Percentiles rank a stretch among this genome's conserved stretches.
phyloP scores from a whole-genome alignment of 2,329 filamentous ascomycete genomes.

The Endothia cerciana region DNA sequence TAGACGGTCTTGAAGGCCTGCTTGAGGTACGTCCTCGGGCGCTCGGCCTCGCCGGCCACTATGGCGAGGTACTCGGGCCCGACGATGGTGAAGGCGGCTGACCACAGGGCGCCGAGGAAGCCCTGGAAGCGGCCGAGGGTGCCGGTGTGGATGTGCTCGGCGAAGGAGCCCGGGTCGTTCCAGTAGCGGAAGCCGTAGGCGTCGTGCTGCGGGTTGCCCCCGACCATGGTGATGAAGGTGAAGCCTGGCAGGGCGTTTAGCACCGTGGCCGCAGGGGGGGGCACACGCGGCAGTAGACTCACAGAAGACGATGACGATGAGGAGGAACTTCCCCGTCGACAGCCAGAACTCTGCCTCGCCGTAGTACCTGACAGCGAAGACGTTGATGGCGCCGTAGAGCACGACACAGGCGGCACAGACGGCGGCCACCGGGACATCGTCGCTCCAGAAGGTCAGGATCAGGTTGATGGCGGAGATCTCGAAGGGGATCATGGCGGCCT shows the following conservation, averaged over 20 bases:
- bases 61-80: slow-evolving; percentile 71
- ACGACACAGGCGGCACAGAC: slow-evolving; percentile 61
- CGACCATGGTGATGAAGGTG: slow-evolving; percentile 79
- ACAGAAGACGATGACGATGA: slow-evolving; percentile 68
- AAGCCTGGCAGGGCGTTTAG: slow-evolving; percentile 46
- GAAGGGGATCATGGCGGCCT: slow-evolving; percentile 46
- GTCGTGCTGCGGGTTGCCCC: slow-evolving; percentile 72
- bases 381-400: slow-evolving; percentile 59
- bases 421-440: slow-evolving; percentile 49
- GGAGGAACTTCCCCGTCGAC: slow-evolving; percentile 64
- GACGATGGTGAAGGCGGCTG: slow-evolving; percentile 65
- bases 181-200: slow-evolving; percentile 73
- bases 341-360: slow-evolving; percentile 76
- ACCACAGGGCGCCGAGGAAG: slow-evolving; percentile 69
- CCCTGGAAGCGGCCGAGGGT: slow-evolving; percentile 70
- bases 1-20: slow-evolving; percentile 75
- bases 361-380: slow-evolving; percentile 68
- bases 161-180: slow-evolving; percentile 65
- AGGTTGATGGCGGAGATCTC: slow-evolving; percentile 46
- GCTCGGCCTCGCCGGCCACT: slow-evolving; percentile 71
- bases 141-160: slow-evolving; percentile 62
- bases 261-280: too few relatives aligned
- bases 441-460: slow-evolving; percentile 52
- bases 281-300: too few relatives aligned
- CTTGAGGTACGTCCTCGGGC: slow-evolving; percentile 66